Evolutionary conservation across 345 rosid species (phyloP).

Genomic region (Brassica napus): Da-Ae NC_063452.1:8735001-8735500

Average conservation of each 20-base stretch:
- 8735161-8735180: no score
- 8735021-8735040: no score
- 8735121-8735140: no score
- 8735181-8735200: neutral
- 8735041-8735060: no score
- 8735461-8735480: slow-evolving; percentile 36
- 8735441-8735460: slow-evolving; percentile 48
- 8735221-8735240: slow-evolving; percentile 29
- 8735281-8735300: slow-evolving; percentile 31
- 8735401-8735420: neutral
- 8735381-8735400: no score
- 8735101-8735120: no score
- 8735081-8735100: no score
- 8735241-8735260: slow-evolving; percentile 33
- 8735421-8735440: slow-evolving; percentile 12
- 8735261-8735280: slow-evolving; percentile 21
- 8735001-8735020: no score
- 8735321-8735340: slow-evolving; percentile 16
- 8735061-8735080: no score
- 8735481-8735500: neutral
- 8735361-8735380: slow-evolving; percentile 26
- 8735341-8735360: slow-evolving; percentile 29
- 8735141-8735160: no score
- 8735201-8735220: no score
- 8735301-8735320: slow-evolving; percentile 21